Evolutionary conservation across 305 asterid genomes (phyloP), one percentile per base, ranked within the genome.

Genomic region (Rubia tinctorum): DNA sequence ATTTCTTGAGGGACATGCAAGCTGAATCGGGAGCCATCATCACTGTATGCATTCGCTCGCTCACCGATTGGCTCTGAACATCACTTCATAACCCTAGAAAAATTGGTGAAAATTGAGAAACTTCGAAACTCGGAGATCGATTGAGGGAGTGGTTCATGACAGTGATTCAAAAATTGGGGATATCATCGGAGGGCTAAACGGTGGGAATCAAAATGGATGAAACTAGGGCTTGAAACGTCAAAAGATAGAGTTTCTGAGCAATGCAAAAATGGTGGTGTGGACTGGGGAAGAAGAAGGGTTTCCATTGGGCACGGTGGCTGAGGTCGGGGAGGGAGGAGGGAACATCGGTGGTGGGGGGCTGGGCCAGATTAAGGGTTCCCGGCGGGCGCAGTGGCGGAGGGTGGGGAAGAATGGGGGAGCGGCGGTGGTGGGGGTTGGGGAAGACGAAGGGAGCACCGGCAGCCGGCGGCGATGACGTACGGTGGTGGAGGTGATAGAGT

Each of bases 1-100:
- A 73, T 78, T 49, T 27, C 61, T 51, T 11, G 61, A 25, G 10
- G 60, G 39, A 74, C 68, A 76, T 72, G 71, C 62, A 71, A 77
- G 43, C 44, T 40, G 71, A 73, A 45, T 61, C 40, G 71, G 69
- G 53, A 76, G 67, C 64, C 77, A 73, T 45, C 73, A 25, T 25
- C 45, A 53, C 71, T 65, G 37, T 4, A 34, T 1, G 15, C 3
- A 22, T 39, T 62, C 53, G 11, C 68, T 25, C 2, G 7, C 30
- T 42, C 53, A 8, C 55, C 43, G 11, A 37, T 22, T 12, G 20
- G 20, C 69, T 65, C n/a, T 7, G 15, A 8, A 1, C 27, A 18
- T 40, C 13, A 15, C 18, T n/a, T 66, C 14, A 5, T 7, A 66
- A 18, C 53, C 55, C 55, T 40, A 20, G 12, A 22, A 66, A 40